A percentile compares a stretch with the other conserved stretches of the same genome.
Evolutionary conservation across 73 alveolate genomes (phyloP).

Genomic region (Tetrahymena malaccensis): DNA sequence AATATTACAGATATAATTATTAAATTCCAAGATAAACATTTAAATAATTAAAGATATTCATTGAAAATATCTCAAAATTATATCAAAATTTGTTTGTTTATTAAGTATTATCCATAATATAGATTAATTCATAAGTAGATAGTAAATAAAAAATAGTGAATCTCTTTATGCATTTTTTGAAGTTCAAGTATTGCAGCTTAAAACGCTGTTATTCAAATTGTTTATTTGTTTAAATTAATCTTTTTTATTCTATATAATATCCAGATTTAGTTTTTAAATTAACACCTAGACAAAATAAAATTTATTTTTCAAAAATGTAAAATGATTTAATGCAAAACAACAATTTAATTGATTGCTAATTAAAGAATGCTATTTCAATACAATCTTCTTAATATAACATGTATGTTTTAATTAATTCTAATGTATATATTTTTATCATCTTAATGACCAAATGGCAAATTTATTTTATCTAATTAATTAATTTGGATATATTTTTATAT

Average conservation of each 20-base stretch:
- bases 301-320: too few species aligned
- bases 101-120: background rate
- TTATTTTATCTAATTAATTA: background rate
- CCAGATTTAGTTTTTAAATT: too few species aligned
- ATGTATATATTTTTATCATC: too few species aligned
- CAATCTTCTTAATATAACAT: background rate
- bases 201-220: background rate
- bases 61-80: background rate
- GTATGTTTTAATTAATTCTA: background rate
- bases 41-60: background rate
- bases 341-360: background rate
- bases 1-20: too few species aligned
- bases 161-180: too few species aligned
- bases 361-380: too few species aligned
- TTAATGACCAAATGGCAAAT: too few species aligned
- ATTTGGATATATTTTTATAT: too few species aligned
- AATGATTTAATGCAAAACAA: background rate
- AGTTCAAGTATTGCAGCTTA: background rate
- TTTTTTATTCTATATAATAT: background rate
- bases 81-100: too few species aligned
- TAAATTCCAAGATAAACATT: background rate
- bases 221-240: too few species aligned
- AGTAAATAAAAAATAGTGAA: background rate
- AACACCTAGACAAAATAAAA: background rate
- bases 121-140: background rate